Base-by-base conservation (phyloP, 2,329 filamentous ascomycete genomes). In the Dactylellina haptotyla region DNA sequence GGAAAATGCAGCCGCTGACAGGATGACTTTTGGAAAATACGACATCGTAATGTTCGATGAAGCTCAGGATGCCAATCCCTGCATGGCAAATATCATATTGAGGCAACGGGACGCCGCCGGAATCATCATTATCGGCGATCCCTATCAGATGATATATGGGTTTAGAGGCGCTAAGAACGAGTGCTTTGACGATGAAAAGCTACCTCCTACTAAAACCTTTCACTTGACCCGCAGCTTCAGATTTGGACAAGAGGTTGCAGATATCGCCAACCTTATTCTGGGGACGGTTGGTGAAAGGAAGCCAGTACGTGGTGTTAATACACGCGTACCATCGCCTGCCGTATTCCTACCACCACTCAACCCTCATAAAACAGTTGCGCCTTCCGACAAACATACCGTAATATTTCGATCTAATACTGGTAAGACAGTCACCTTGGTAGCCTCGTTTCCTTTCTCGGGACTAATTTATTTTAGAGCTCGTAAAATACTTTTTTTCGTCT, bases 101-200 rank as follows among this genome's bases (percentile, higher is more conserved):
- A 71, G 76, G 0, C 76, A 77, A 25, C 70, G 67, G n/a, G 69
- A 58, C 6, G 71, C 62, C 25, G 48, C 45, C 8, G 73, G 67
- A 6, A 58, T 77, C 14, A 72, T 78, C 5, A 58, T 77, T 10
- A 75, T 77, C 23, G 77, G 77, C 12, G 76, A 77, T 50, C 76
- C 77, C 2, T 78, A 78, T 43, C 77, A 78, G 45, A 76, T 73
- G 43, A 78, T 78, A 14, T 77, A 78, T 50, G 63, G 71, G 10
- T 77, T 77, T 53, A 46, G 63, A 34, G 76, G 75, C n/a, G 71
- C 76, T 14, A 62, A 58, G 8, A 77, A 77, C 34, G 73, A 75
- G 28, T 76, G 71, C 28, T 77, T 77, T 28, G 76, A 77, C 26
- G 73, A 76, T 28, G 30, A 20, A n/a, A 62, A 28, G 39, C 67